A percentile compares a stretch with the other conserved stretches of the same genome.
These are phyloP conservation scores for Cytidiella melzeri DNA, from an alignment of 768 basidiomycete genomes.

Conservation along the genomic window DNA sequence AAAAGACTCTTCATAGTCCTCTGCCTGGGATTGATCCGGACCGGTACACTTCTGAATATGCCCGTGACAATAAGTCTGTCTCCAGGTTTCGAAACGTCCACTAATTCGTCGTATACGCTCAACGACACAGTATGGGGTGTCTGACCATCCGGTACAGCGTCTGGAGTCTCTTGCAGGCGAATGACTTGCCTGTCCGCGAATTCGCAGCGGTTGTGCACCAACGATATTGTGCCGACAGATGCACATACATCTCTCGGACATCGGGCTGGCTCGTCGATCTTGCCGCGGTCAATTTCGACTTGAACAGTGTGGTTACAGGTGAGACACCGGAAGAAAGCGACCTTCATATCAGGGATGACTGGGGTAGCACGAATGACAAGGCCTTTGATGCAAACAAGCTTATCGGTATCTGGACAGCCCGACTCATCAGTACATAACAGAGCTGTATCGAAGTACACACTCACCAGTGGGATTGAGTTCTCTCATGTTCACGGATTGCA, in stretches of 20 bases:
- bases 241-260: slow-evolving; percentile 94
- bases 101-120: slow-evolving; percentile 97
- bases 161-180: slow-evolving; percentile 94
- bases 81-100: slow-evolving; percentile 94
- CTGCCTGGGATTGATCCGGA: slow-evolving; percentile 91
- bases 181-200: slow-evolving; percentile 96
- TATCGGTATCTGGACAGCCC: slow-evolving; percentile 79
- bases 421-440: background rate
- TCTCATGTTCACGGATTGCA: slow-evolving; percentile 85
- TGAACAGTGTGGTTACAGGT: slow-evolving; percentile 96
- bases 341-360: slow-evolving; percentile 98
- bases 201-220: slow-evolving; percentile 95
- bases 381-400: slow-evolving; percentile 92
- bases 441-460: slow-evolving; percentile 13
- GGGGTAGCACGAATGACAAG: slow-evolving; percentile 96
- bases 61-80: slow-evolving; percentile 88
- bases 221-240: slow-evolving; percentile 82
- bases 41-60: slow-evolving; percentile 92
- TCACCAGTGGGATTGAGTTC: slow-evolving; percentile 88
- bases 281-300: slow-evolving; percentile 96
- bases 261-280: slow-evolving; percentile 86
- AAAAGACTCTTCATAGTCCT: slow-evolving; percentile 91
- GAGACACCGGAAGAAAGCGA: slow-evolving; percentile 95
- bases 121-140: slow-evolving; percentile 96
- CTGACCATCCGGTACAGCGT: slow-evolving; percentile 96